These are phyloP conservation scores for Ilyonectria destructans DNA, from an alignment of 2,329 filamentous ascomycete genomes.

Conservation along the genomic window DNA sequence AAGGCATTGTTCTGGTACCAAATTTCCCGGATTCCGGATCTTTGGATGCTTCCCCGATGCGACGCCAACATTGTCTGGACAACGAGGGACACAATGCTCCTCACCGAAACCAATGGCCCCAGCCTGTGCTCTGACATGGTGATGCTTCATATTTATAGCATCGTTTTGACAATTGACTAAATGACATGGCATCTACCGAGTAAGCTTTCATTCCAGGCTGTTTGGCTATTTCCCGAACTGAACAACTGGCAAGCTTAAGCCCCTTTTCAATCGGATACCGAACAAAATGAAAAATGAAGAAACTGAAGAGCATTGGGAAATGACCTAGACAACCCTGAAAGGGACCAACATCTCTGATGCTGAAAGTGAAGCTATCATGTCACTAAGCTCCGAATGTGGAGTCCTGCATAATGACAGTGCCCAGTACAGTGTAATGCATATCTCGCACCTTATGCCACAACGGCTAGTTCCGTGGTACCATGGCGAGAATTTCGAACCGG, in stretches of 20 bases:
- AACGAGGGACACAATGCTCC: neutral
- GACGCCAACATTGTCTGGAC: neutral
- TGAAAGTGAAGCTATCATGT: slow-evolving; percentile 29
- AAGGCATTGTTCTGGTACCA: neutral
- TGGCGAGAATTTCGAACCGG: slow-evolving; percentile 49
- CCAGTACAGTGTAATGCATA: slow-evolving; percentile 28
- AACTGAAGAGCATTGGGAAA: too few relatives aligned
- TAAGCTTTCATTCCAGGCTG: neutral
- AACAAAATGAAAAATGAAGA: neutral
- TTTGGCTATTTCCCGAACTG: neutral
- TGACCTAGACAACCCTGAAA: neutral
- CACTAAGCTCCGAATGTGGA: neutral
- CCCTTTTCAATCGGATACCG: neutral
- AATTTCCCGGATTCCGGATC: slow-evolving; percentile 18
- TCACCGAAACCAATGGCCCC: neutral
- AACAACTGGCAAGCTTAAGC: neutral
- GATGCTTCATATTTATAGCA: neutral
- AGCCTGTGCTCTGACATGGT: neutral
- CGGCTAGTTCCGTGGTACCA: slow-evolving; percentile 42
- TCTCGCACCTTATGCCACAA: slow-evolving; percentile 26
- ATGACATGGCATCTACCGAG: neutral
- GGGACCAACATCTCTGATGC: too few relatives aligned
- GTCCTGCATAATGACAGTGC: slow-evolving; percentile 18
- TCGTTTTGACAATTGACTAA: neutral
- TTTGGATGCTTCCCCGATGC: slow-evolving; percentile 15